Evolutionary conservation across 169 alveolate genomes (phyloP), one percentile per base, ranked within the genome.

Genomic region (Amoebophrya sp.): DNA sequence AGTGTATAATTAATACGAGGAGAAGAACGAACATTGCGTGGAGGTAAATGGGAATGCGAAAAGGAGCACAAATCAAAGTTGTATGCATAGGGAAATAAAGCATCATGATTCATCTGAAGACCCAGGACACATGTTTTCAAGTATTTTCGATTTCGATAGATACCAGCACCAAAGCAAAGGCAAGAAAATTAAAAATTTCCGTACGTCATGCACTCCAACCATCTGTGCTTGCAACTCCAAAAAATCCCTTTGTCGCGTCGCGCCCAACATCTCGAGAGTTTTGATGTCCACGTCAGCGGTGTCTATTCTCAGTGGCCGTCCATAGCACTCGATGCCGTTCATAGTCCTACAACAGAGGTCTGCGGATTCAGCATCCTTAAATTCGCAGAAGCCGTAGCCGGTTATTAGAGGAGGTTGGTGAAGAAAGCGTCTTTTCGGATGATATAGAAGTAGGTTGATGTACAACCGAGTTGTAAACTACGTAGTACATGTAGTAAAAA

Each of bases 321-420:
- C 83, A 26, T 65, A 65, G 83, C 83, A 65, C 36, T 65, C 83
- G 39, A 65, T 36, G 33, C 83, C 83, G 83, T 65, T 65, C 83
- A 65, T 65, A 18, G 83, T 65, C 33, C 83, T 6, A 36, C 10
- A 1, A 36, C 83, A 65, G 12, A 65, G 83, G 39, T 65, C 83
- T 10, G 83, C 83, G 2, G 33, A 6, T 26, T 65, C 83, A 1
- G 83, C 38, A 36, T 65, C 83, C 83, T 65, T 65, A 36, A 65
- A 65, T 65, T 65, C 83, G 83, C 83, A 65, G 26, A 65, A 65
- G 33, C 83, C 83, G 83, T 65, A 65, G 83, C 83, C 83, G 39
- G 18, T n/a, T n/a, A n/a, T n/a, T n/a, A n/a, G n/a, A n/a, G n/a
- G n/a, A n/a, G n/a, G n/a, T n/a, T n/a, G n/a, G n/a, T n/a, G n/a